Evolutionary conservation across 768 basidiomycete species (phyloP).

Genomic region (Lyophyllum decastes): DNA sequence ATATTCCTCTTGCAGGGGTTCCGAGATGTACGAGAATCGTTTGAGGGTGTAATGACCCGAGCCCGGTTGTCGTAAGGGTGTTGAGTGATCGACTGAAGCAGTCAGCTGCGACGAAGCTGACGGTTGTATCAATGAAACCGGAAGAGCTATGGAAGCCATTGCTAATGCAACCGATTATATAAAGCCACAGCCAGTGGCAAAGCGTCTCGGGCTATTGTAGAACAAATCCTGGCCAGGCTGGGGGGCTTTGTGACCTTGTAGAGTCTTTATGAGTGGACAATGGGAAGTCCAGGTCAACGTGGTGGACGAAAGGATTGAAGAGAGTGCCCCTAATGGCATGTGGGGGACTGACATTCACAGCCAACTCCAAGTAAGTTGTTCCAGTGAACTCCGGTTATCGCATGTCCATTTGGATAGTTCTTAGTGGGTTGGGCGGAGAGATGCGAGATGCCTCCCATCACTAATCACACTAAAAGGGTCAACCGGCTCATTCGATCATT

Average conservation of each 20-base stretch:
- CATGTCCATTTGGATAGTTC: conserved; percentile 13
- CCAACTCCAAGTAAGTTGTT: background rate
- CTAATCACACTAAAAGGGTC: background rate
- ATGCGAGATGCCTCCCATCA: conserved; percentile 6
- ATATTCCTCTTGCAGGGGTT: conserved; percentile 17
- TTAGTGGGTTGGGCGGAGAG: background rate
- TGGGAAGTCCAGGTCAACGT: background rate
- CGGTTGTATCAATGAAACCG: conserved; percentile 12
- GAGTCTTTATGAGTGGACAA: conserved; percentile 11
- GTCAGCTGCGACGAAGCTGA: conserved; percentile 11
- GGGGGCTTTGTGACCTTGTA: background rate
- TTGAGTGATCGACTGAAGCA: conserved; percentile 12
- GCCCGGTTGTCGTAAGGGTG: conserved; percentile 16
- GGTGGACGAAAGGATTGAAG: conserved; percentile 4
- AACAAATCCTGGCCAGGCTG: conserved; percentile 6
- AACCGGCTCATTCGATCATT: conserved; percentile 11
- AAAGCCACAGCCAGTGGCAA: conserved; percentile 13
- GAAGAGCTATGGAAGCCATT: conserved; percentile 17
- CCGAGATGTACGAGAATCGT: conserved; percentile 37
- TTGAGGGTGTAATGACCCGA: conserved; percentile 37
- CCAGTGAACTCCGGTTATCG: conserved; percentile 14
- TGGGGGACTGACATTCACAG: conserved; percentile 7
- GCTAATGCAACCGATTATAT: conserved; percentile 13
- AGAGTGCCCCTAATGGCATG: conserved; percentile 1
- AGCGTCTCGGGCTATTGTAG: conserved; percentile 3